phyloP scores from a whole-genome alignment of 768 basidiomycete genomes.

The Amanita phalloides region DNA sequence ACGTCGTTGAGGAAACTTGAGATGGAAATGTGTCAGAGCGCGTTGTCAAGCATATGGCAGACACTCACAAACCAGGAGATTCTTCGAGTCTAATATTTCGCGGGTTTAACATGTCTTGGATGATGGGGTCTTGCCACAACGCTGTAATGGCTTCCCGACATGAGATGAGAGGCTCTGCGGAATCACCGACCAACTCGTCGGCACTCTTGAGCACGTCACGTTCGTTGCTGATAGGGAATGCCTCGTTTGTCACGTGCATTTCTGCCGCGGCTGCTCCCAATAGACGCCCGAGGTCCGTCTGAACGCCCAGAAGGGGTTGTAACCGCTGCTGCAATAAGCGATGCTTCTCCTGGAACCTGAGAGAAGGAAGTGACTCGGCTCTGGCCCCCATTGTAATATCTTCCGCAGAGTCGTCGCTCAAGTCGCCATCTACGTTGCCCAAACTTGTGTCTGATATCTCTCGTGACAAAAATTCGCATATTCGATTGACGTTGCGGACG shows the following conservation, averaged over 20 bases:
- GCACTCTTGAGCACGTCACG: constrained; percentile 14
- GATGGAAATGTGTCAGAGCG: constrained; percentile 1
- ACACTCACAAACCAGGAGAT: constrained; percentile 61
- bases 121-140: constrained; percentile 56
- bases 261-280: constrained; percentile 52
- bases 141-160: constrained; percentile 57
- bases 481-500: constrained; percentile 58
- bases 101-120: constrained; percentile 47
- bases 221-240: constrained; percentile 19
- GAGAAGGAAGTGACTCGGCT: constrained; percentile 27
- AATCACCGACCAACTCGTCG: constrained; percentile 40
- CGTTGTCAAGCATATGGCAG: neutral
- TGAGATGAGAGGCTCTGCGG: constrained; percentile 44
- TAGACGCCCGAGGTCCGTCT: constrained; percentile 45
- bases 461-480: constrained; percentile 44
- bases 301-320: constrained; percentile 44
- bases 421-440: constrained; percentile 10
- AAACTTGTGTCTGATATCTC: constrained; percentile 41
- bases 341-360: constrained; percentile 53
- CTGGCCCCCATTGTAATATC: constrained; percentile 21
- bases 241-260: constrained; percentile 29
- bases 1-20: constrained; percentile 61
- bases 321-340: constrained; percentile 48
- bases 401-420: constrained; percentile 30
- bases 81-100: constrained; percentile 54